Conservation (phyloP, 768 basidiomycete species). For the Suillus fuscotomentosus region DNA sequence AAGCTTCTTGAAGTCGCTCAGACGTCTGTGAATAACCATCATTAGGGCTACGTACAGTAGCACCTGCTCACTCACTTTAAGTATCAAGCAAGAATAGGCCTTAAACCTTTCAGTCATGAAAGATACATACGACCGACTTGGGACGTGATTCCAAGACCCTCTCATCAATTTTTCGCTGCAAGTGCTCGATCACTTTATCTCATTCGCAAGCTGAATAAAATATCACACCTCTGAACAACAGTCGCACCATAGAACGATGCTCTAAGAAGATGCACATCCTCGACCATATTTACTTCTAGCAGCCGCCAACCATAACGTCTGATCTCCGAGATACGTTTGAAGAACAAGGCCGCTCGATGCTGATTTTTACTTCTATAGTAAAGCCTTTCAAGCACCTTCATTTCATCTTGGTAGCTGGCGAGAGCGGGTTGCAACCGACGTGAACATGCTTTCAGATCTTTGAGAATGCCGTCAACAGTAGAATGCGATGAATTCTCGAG, state of each 20-base stretch:
- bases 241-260: slow-evolving; percentile 28
- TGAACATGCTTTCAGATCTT: slow-evolving; percentile 54
- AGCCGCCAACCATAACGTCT: slow-evolving; percentile 44
- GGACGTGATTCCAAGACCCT: slow-evolving; percentile 64
- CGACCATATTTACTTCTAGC: slow-evolving; percentile 14
- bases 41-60: background rate
- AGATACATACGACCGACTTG: slow-evolving; percentile 36
- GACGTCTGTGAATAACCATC: slow-evolving; percentile 37
- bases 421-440: slow-evolving; percentile 50
- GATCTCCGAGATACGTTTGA: slow-evolving; percentile 63
- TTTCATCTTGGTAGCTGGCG: slow-evolving; percentile 40
- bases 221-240: slow-evolving; percentile 13
- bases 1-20: slow-evolving; percentile 47
- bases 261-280: slow-evolving; percentile 23
- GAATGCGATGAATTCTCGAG: slow-evolving; percentile 29
- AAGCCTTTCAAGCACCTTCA: slow-evolving; percentile 60
- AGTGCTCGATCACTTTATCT: background rate
- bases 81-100: slow-evolving; percentile 37
- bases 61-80: slow-evolving; percentile 39
- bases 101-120: slow-evolving; percentile 36
- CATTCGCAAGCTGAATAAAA: background rate
- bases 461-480: slow-evolving; percentile 55
- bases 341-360: slow-evolving; percentile 50
- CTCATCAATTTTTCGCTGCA: slow-evolving; percentile 51
- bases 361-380: slow-evolving; percentile 85